Evolutionary conservation across 371 early-diverging fungal genomes (phyloP), one percentile per base, ranked within the genome.

Genomic region (Smittium culicis): DNA sequence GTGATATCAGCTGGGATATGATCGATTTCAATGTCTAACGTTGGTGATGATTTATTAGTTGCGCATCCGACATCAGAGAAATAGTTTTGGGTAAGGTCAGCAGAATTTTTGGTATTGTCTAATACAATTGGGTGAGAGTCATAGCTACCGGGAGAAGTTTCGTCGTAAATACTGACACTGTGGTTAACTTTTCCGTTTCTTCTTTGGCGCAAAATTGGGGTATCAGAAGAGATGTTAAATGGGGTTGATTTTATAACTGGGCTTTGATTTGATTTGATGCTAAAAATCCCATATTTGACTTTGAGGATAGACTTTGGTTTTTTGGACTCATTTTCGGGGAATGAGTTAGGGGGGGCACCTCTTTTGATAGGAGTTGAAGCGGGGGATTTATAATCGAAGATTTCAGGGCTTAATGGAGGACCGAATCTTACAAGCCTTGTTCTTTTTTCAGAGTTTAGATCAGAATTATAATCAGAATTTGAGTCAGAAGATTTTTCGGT

Each of bases 361-460:
- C 82, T 76, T 8, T 76, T 74, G 55, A 82, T 66, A 0, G 82
- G 82, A 2, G 82, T 81, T 11, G 77, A 70, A 0, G 83, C 77
- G 29, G 82, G 82, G 25, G 78, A 73, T 1, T 66, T 27, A 31
- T 72, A 62, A 61, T 79, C 79, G 66, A 82, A 82, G 65, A 82
- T 61, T 68, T 82, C 82, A 2, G 82, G 82, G 27, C 80, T 79
- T 34, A 82, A 67, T 2, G 76, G 72, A 2, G 82, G 82, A 17
- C 82, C 82, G 65, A 82, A 82, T 55, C 81, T 72, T 16, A 82
- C 82, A 27, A 27, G 27, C 27, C 64, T 59, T 59, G 5, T 59
- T 32, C 32, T 59, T 11, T 5, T n/a, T 11, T n/a, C n/a, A 32
- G 11, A 27, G 25, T 32, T 59, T 5, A 59, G 28, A 59, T 59